Percentiles rank a stretch among this genome's conserved stretches.
Conservation (phyloP, 2,329 filamentous ascomycete genomes). For the Phaeosphaeria sp. region DNA sequence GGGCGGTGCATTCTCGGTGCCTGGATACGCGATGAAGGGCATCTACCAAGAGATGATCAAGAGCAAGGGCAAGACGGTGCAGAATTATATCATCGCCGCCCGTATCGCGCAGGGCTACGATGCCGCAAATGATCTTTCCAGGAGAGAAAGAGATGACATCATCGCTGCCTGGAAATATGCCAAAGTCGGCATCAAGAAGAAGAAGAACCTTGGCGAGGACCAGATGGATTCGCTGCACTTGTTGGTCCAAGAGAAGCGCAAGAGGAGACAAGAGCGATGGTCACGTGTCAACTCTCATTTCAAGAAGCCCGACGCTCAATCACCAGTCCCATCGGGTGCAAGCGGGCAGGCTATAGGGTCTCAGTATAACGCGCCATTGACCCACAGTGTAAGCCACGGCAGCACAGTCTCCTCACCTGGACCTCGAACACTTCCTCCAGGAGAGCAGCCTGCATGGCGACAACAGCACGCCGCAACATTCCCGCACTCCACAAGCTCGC, state of each 20-base stretch:
- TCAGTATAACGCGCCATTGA: constrained; percentile 18
- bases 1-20: constrained; percentile 69
- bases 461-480: constrained; percentile 33
- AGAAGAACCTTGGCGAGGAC: constrained; percentile 56
- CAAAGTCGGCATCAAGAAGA: constrained; percentile 65
- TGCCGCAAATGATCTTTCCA: constrained; percentile 63
- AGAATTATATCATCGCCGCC: constrained; percentile 81
- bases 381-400: constrained; percentile 12
- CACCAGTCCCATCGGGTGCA: constrained; percentile 18
- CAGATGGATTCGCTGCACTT: constrained; percentile 60
- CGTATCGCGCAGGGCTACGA: constrained; percentile 77
- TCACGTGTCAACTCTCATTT: constrained; percentile 32
- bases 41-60: constrained; percentile 79
- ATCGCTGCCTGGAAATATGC: constrained; percentile 69
- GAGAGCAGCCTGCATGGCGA: constrained; percentile 19
- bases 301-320: constrained; percentile 23
- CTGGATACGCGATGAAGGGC: constrained; percentile 84
- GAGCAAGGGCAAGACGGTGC: constrained; percentile 71
- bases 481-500: constrained; percentile 22
- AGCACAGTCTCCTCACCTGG: constrained; percentile 14
- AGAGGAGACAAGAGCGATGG: constrained; percentile 44
- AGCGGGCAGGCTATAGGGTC: constrained; percentile 23
- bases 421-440: constrained; percentile 21
- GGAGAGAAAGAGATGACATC: constrained; percentile 69
- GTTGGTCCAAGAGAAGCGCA: constrained; percentile 47